phyloP scores from a whole-genome alignment of 1,284 basidiomycete species.

The Coniophora puteana region DNA sequence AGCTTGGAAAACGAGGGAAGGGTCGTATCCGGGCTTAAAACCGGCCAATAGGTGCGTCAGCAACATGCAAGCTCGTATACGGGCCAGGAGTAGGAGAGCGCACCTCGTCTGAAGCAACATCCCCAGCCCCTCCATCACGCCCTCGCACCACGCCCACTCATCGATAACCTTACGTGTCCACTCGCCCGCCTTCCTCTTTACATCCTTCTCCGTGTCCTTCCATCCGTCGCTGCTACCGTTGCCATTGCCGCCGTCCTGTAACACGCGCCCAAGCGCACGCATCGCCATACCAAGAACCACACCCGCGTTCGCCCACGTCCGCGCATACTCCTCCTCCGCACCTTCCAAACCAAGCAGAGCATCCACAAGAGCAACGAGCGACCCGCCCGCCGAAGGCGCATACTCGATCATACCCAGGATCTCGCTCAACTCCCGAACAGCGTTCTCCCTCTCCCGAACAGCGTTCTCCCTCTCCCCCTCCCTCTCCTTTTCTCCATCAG shows the following conservation, averaged over 20 bases:
- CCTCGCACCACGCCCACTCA: slow-evolving; percentile 58
- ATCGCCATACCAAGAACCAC: slow-evolving; percentile 52
- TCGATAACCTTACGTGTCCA: slow-evolving; percentile 46
- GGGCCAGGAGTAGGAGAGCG: not conserved
- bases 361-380: slow-evolving; percentile 50
- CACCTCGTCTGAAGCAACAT: slow-evolving; percentile 49
- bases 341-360: slow-evolving; percentile 36
- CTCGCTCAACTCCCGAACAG: slow-evolving; percentile 40
- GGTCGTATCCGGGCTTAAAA: no score
- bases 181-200: slow-evolving; percentile 32
- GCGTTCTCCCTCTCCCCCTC: no score
- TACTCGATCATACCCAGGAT: slow-evolving; percentile 50
- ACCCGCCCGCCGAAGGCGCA: slow-evolving; percentile 38
- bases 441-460: slow-evolving; percentile 24
- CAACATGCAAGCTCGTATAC: not conserved
- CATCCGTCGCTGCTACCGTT: slow-evolving; percentile 33
- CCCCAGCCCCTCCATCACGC: slow-evolving; percentile 51
- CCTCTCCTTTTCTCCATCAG: no score
- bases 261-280: slow-evolving; percentile 46
- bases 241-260: no score
- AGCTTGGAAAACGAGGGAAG: slow-evolving; percentile 38
- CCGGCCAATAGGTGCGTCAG: not conserved
- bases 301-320: slow-evolving; percentile 36
- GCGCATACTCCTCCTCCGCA: slow-evolving; percentile 28
- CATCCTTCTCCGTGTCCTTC: slow-evolving; percentile 31